These are phyloP conservation scores for Acidomyces sp. DNA, from an alignment of 495 filamentous ascomycete genomes.

Conservation along the genomic window DNA sequence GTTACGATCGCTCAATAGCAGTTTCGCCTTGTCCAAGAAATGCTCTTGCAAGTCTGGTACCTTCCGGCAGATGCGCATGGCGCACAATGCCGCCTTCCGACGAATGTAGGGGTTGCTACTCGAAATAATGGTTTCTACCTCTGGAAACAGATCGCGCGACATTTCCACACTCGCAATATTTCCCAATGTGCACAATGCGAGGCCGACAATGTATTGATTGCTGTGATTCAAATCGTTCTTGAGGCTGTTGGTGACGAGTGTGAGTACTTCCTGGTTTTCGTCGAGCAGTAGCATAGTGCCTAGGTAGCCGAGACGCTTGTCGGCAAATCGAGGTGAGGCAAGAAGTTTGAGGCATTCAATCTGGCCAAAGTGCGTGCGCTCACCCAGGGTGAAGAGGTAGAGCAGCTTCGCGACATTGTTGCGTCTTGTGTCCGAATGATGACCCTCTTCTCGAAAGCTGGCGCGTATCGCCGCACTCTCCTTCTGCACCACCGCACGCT, in stretches of 20 bases:
- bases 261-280: conserved; percentile 97
- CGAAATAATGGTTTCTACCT: conserved; percentile 80
- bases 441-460: conserved; percentile 92
- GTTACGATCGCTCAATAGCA: conserved; percentile 79
- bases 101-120: conserved; percentile 94
- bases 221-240: conserved; percentile 89
- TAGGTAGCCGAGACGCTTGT: conserved; percentile 91
- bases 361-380: conserved; percentile 96
- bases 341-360: conserved; percentile 98
- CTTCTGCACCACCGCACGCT: conserved; percentile 94
- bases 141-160: conserved; percentile 92
- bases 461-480: conserved; percentile 95
- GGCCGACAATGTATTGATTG: conserved; percentile 95
- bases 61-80: conserved; percentile 98
- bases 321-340: conserved; percentile 91
- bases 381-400: conserved; percentile 96
- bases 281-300: conserved; percentile 93
- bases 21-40: conserved; percentile 84
- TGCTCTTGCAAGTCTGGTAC: conserved; percentile 95
- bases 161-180: conserved; percentile 98
- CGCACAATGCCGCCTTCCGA: conserved; percentile 93
- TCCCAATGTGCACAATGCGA: conserved; percentile 86
- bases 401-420: conserved; percentile 98
- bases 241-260: conserved; percentile 90
- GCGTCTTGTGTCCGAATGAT: conserved; percentile 76